Percentiles rank a stretch among this genome's conserved stretches.
These are phyloP conservation scores for Kazachstania martiniae DNA, from an alignment of 805 yeast species.

Conservation along the genomic window DNA sequence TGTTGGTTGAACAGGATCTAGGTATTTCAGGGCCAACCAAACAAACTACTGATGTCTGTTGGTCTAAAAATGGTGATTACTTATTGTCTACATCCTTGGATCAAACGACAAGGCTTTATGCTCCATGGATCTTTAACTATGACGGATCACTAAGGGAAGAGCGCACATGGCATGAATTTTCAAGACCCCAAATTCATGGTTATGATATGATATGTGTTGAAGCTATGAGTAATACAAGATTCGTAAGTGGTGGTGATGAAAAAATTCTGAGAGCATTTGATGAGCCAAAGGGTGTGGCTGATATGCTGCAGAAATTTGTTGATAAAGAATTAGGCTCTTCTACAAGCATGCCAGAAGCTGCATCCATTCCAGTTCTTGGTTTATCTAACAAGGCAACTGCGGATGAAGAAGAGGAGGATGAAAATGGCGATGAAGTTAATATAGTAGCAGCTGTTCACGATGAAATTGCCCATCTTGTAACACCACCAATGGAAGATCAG, in stretches of 20 bases:
- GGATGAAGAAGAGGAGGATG: conserved; percentile 35
- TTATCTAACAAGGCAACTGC: conserved; percentile 77
- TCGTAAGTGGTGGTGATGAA: conserved; percentile 94
- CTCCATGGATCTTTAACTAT: conserved; percentile 41
- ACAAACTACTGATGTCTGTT: conserved; percentile 66
- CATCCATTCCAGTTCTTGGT: conserved; percentile 87
- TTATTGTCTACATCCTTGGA: conserved; percentile 74
- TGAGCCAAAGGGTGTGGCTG: conserved; percentile 70
- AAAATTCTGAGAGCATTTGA: conserved; percentile 83
- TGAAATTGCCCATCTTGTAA: conserved; percentile 33
- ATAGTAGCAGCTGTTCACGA: conserved; percentile 39
- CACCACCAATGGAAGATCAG: conserved; percentile 83
- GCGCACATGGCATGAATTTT: conserved; percentile 75
- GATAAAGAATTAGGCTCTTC: conserved; percentile 29
- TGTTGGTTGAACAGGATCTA: conserved; percentile 34
- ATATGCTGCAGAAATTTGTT: conserved; percentile 45
- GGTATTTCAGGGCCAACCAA: conserved; percentile 71
- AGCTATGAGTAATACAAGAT: conserved; percentile 46
- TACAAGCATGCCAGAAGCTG: conserved; percentile 58
- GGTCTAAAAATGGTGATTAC: conserved; percentile 61
- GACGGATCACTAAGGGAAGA: conserved; percentile 24
- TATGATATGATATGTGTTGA: conserved; percentile 85
- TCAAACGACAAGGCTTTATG: conserved; percentile 81
- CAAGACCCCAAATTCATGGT: conserved; percentile 97
- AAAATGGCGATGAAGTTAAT: conserved; percentile 26